Evolutionary conservation across 1,284 basidiomycete genomes (phyloP).

Genomic region (Cryptococcus depauperatus): DNA sequence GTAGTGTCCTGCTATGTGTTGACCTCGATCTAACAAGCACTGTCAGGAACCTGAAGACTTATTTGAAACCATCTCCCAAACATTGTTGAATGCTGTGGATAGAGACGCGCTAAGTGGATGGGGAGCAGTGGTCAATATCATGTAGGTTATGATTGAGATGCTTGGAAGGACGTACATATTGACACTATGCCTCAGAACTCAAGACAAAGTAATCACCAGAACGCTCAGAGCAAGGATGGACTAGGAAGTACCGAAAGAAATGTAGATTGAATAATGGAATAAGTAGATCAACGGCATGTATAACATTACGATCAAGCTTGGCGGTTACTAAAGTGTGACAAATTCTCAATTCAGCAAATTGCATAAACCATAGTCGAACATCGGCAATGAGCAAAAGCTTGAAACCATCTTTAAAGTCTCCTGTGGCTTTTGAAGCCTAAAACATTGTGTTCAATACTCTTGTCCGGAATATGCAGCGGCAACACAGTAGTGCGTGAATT

Average conservation of each 20-base stretch:
- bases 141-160: slow-evolving; percentile 58
- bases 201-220: slow-evolving; percentile 75
- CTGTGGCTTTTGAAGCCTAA: too few relatives aligned
- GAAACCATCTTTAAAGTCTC: too few relatives aligned
- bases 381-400: too few relatives aligned
- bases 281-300: slow-evolving; percentile 13
- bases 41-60: slow-evolving; percentile 78
- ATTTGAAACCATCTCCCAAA: slow-evolving; percentile 98
- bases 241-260: slow-evolving; percentile 43
- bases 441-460: too few relatives aligned
- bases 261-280: background rate
- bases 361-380: too few relatives aligned
- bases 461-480: too few relatives aligned
- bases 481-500: too few relatives aligned
- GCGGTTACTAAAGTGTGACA: too few relatives aligned
- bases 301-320: too few relatives aligned
- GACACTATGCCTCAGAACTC: slow-evolving; percentile 54
- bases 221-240: slow-evolving; percentile 88
- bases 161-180: background rate
- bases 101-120: slow-evolving; percentile 94
- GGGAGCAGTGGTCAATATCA: slow-evolving; percentile 90
- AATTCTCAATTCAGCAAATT: too few relatives aligned
- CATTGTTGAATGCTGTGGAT: slow-evolving; percentile 89
- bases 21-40: background rate
- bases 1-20: slow-evolving; percentile 8